A percentile compares a stretch with the other conserved stretches of the same genome.
These are phyloP conservation scores for Gamsiella multidivaricata DNA, from an alignment of 192 early-diverging fungal genomes.

Conservation along the genomic window DNA sequence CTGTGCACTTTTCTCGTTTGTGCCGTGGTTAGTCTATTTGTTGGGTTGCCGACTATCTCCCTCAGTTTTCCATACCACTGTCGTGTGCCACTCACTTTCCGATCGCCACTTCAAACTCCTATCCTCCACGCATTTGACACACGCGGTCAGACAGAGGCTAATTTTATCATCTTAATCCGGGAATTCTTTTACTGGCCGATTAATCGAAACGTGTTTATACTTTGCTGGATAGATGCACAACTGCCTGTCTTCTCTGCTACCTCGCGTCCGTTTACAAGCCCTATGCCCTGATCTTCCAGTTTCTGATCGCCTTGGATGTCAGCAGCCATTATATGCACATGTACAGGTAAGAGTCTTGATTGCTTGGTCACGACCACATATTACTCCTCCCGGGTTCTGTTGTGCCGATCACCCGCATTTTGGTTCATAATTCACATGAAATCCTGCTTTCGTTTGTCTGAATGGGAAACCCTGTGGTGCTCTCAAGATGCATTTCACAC, in stretches of 20 bases:
- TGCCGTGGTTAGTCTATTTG: background rate
- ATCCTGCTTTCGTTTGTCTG: conserved; percentile 4
- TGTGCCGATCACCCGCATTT: background rate
- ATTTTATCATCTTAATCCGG: background rate
- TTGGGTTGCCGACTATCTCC: background rate
- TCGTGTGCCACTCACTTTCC: conserved; percentile 19
- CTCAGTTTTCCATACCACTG: background rate
- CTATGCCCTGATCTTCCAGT: conserved; percentile 86
- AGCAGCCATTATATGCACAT: conserved; percentile 99
- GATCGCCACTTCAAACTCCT: conserved; percentile 2
- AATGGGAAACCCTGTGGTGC: no score
- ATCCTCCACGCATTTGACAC: background rate
- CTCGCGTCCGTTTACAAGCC: conserved; percentile 75
- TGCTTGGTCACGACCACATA: background rate
- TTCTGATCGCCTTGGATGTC: conserved; percentile 93
- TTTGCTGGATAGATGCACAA: conserved; percentile 74
- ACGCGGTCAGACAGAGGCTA: background rate
- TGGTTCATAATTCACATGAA: conserved; percentile 17
- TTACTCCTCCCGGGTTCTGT: background rate
- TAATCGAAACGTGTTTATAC: conserved; percentile 1
- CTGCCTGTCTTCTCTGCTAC: conserved; percentile 90
- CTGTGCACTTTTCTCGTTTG: background rate
- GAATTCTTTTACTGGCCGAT: background rate
- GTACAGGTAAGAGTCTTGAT: conserved; percentile 74
- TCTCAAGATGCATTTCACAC: background rate